Conservation (phyloP, 345 rosid genomes). For the Xanthoceras sorbifolium region DNA sequence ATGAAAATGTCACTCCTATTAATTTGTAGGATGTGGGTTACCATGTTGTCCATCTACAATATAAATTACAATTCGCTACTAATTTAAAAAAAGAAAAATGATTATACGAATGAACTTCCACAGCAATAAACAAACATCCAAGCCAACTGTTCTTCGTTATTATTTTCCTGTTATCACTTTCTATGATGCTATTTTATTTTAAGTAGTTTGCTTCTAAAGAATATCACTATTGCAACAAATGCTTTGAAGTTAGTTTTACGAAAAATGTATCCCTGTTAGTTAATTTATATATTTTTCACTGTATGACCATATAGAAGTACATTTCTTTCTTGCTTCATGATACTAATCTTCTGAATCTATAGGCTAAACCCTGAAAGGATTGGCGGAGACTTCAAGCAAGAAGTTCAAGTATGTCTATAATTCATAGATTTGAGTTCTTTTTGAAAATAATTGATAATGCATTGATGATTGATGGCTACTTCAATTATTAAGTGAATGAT, state of each 20-base stretch:
- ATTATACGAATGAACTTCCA: background rate
- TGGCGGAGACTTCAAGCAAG: constrained; percentile 94
- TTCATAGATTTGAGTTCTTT: background rate
- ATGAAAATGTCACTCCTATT: background rate
- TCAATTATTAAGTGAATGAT: constrained; percentile 14
- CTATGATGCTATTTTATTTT: background rate
- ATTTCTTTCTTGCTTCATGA: background rate
- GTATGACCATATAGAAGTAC: background rate
- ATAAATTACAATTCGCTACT: background rate
- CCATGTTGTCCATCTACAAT: background rate
- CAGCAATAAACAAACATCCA: background rate
- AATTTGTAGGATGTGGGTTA: background rate
- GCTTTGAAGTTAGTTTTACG: background rate
- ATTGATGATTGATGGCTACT: background rate
- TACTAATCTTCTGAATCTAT: constrained; percentile 7
- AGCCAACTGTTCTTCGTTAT: background rate
- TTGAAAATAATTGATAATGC: constrained; percentile 1
- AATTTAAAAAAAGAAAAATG: background rate
- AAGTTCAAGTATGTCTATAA: constrained; percentile 63
- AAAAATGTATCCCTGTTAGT: background rate
- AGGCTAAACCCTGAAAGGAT: constrained; percentile 95
- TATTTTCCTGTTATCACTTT: background rate
- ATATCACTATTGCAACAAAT: background rate
- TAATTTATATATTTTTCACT: background rate
- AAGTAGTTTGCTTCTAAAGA: background rate